Evolutionary conservation across 106 monocot genomes (phyloP), one percentile per base, ranked within the genome.

Genomic region (Phalaenopsis aphrodite): DNA sequence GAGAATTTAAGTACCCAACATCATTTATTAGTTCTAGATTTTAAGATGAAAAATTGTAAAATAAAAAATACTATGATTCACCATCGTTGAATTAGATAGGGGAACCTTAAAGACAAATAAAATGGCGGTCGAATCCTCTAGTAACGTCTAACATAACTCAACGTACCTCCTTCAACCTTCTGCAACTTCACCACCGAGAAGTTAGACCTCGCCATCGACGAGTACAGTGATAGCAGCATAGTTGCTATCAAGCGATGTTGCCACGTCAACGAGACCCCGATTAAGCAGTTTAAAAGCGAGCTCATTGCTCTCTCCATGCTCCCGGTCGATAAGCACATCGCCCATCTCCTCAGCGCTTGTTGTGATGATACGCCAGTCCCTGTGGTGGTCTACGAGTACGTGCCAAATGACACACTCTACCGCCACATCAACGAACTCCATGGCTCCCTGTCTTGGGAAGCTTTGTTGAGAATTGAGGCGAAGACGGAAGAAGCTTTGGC

Each of bases 351-450:
- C 42, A 87, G 90, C 5, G 52, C 15, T 2, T 85, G 87, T 45
- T 90, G 85, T 48, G 58, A 87, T 41, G 87, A 90, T 57, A 81
- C 85, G 0, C 67, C 76, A 45, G 85, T 90, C 18, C 90, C 87
- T 3, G 37, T 90, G 52, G 75, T 90, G n/a, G 90, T 90, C 3
- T 90, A 87, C 58, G 87, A 90, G 81, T 90, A 75, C 73, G 79
- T 85, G 24, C 72, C 90, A 38, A 90, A 90, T 49, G 85, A 42
- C 72, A 87, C 87, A 1, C 85, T 90, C 42, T 85, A 61, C 56
- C 79, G 82, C 43, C 80, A 83, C 30, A 52, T 90, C 39, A 85
- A 87, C 18, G 55, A 57, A 5, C 36, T 18, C 14, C 24, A 41
- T 0, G 68, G 77, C 12, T 55, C 67, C 42, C 39, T 83, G n/a